phyloP scores from a whole-genome alignment of 2,329 filamentous ascomycete genomes.

The Ceratocystis lukuohia region DNA sequence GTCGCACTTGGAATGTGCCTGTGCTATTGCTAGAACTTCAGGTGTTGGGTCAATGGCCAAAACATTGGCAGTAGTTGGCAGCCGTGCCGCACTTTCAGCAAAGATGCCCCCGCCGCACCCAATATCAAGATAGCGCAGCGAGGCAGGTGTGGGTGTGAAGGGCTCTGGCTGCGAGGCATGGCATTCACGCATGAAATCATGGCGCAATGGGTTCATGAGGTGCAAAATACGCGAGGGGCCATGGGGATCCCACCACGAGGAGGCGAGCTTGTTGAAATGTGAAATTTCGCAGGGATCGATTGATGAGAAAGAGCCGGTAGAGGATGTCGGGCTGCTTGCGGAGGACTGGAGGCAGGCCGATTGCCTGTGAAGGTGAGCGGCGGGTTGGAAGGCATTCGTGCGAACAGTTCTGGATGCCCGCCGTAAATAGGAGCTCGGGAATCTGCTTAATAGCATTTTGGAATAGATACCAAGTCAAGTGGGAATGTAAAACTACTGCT shows the following conservation, averaged over 20 bases:
- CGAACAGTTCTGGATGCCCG: background rate
- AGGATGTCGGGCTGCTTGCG: conserved; percentile 16
- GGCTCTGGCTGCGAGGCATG: conserved; percentile 40
- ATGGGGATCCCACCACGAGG: conserved; percentile 93
- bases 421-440: background rate
- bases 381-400: background rate
- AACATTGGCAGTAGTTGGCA: conserved; percentile 49
- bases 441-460: background rate
- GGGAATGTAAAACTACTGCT: too few relatives aligned
- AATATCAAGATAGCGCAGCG: conserved; percentile 69
- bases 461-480: background rate
- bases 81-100: conserved; percentile 68
- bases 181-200: conserved; percentile 76
- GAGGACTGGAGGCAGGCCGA: conserved; percentile 22
- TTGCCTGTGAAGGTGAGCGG: background rate
- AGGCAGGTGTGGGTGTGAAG: conserved; percentile 25
- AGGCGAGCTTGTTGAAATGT: conserved; percentile 88
- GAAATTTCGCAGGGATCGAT: conserved; percentile 82
- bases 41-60: conserved; percentile 67
- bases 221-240: conserved; percentile 85
- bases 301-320: conserved; percentile 38
- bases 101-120: conserved; percentile 96
- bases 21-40: conserved; percentile 61
- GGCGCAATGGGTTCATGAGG: conserved; percentile 93
- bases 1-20: conserved; percentile 60